Conservation (phyloP, 805 yeast genomes). For the Debaryomyces prosopidis region DNA sequence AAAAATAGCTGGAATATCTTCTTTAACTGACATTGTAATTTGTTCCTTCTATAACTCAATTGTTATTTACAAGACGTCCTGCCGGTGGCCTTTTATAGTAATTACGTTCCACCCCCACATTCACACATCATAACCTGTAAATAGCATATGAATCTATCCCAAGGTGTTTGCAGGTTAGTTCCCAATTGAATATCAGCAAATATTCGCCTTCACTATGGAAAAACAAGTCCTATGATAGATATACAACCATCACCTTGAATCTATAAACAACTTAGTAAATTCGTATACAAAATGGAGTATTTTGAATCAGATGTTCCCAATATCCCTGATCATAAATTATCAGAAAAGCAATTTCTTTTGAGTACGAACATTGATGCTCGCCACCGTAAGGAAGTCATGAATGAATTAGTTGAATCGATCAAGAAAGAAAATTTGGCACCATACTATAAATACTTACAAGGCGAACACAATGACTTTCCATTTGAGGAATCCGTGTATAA, state of each 20-base stretch:
- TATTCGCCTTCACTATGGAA: not conserved
- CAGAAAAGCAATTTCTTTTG: conserved; percentile 76
- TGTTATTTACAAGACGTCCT: too few species aligned
- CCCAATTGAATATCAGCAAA: not conserved
- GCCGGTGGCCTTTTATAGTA: too few species aligned
- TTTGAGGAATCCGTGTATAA: conserved; percentile 65
- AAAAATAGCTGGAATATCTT: conserved; percentile 44
- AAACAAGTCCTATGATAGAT: not conserved
- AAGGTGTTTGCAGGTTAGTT: not conserved
- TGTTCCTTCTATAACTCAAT: too few species aligned
- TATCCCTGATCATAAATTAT: conserved; percentile 79
- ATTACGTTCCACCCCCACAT: not conserved
- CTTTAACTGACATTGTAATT: conserved; percentile 10
- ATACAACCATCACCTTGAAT: too few species aligned
- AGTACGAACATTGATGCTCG: conserved; percentile 31
- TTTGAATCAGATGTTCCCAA: conserved; percentile 51
- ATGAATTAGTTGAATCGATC: conserved; percentile 54
- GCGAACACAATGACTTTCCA: conserved; percentile 36
- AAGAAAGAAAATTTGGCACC: conserved; percentile 72
- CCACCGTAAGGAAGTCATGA: conserved; percentile 42
- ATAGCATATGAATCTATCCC: not conserved
- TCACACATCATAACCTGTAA: conserved; percentile 1
- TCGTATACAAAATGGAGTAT: conserved; percentile 27
- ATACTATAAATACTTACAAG: conserved; percentile 65
- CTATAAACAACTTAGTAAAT: not conserved